Evolutionary conservation across 768 basidiomycete species (phyloP).

Genomic region (Podaxis pistillaris): DNA sequence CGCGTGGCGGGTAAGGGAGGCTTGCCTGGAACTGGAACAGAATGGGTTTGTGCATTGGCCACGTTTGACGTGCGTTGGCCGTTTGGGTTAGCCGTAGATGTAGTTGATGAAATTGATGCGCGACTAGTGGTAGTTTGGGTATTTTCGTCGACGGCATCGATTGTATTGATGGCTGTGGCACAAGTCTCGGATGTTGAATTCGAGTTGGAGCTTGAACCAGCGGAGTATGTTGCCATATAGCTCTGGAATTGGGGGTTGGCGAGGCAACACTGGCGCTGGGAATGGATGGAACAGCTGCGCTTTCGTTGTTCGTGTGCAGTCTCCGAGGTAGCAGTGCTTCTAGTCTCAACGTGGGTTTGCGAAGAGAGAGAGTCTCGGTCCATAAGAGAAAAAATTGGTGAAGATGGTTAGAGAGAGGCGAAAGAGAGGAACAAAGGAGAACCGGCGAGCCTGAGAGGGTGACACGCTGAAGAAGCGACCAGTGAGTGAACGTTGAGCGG

Average conservation of each 20-base stretch:
- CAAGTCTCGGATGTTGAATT: not conserved
- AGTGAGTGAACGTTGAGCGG: not conserved
- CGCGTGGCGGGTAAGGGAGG: not conserved
- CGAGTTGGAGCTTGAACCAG: not conserved
- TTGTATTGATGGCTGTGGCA: not conserved
- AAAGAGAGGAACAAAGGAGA: not conserved
- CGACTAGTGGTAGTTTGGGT: not conserved
- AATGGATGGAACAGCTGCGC: slow-evolving; percentile 19
- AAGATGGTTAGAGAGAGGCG: not conserved
- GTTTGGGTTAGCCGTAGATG: not conserved
- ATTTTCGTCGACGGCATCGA: too few species aligned
- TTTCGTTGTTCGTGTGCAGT: not conserved
- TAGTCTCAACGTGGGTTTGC: not conserved
- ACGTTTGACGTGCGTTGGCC: not conserved
- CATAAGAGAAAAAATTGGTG: not conserved
- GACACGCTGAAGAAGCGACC: not conserved
- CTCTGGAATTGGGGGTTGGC: slow-evolving; percentile 5
- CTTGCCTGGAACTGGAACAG: not conserved
- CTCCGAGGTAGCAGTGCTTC: not conserved
- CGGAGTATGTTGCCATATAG: not conserved
- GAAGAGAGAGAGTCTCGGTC: not conserved
- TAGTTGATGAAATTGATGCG: not conserved
- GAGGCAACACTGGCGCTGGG: slow-evolving; percentile 1
- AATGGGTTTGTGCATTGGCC: not conserved
- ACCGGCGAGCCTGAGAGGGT: not conserved